Evolutionary conservation across 176 grass and related monocot genomes (phyloP), one percentile per base, ranked within the genome.

Genomic region (Panicum miliaceum): DNA sequence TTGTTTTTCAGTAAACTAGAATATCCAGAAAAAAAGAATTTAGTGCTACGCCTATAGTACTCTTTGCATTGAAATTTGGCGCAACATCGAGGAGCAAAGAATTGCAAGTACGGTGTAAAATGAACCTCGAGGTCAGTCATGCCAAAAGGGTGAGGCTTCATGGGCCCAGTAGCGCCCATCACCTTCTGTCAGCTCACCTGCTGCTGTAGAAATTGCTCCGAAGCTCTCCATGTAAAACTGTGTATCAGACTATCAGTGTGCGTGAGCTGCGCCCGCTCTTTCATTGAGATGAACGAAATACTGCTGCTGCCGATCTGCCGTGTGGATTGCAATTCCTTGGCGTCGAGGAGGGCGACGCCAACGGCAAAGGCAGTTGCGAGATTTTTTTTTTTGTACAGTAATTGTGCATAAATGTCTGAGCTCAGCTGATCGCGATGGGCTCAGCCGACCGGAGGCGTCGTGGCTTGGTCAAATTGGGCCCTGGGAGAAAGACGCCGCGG

Each of bases 21-120:
- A n/a, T n/a, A n/a, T n/a, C n/a, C n/a, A n/a, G n/a, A n/a, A n/a
- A n/a, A n/a, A n/a, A n/a, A n/a, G n/a, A n/a, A n/a, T n/a, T n/a
- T n/a, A n/a, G n/a, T n/a, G n/a, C n/a, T n/a, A n/a, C n/a, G n/a
- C n/a, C n/a, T n/a, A n/a, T n/a, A n/a, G n/a, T n/a, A n/a, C n/a
- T n/a, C n/a, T n/a, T n/a, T n/a, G n/a, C 20, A 34, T 32, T 35
- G 16, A 32, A 20, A 11, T 64, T 14, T 64, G 72, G 23, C 25
- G 72, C 18, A 65, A 65, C 22, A 46, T 35, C 22, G 25, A 89
- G 51, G n/a, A 53, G 22, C 71, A 25, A 23, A 65, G 4, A n/a
- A 85, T 61, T 42, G 27, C 18, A 71, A 52, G 5, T 65, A 58
- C 77, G 53, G 46, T 71, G 12, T 9, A 71, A 80, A 54, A 81